Evolutionary conservation across 2,329 filamentous ascomycete genomes (phyloP), one percentile per base, ranked within the genome.

Genomic region (Venturia asperata): DNA sequence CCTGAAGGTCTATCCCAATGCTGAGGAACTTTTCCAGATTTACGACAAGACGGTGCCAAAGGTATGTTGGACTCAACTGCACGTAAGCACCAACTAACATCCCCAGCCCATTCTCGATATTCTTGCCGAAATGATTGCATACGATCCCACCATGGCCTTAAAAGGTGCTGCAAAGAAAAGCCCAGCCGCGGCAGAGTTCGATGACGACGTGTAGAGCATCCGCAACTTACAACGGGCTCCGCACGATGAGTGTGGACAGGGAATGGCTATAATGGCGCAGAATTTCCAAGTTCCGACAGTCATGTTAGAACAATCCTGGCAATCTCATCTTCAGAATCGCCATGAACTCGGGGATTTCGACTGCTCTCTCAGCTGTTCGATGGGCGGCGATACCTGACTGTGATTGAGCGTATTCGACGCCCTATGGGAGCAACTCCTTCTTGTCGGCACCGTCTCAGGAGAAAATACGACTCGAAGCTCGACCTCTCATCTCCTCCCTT

Each of bases 11-110:
- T 99, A 99, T 80, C 94, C 94, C 63, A 89, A 91, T 72, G 94
- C 93, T 15, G 85, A 88, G 72, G 94, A 97, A 74, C 82, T 99
- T 72, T 97, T 99, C 76, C 85, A 85, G 73, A 96, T 99, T 77
- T 99, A 99, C 79, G 94, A 99, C 78, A 96, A 96, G 85, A 97
- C 94, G 41, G 92, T 97, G 58, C 89, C 93, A 71, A 97, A 97
- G 89, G 92, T 91, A 77, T 66, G 70, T 62, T 41, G n/a, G 3
- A 45, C 19, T 27, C 41, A 62, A 27, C 17, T 47, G 9, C 24
- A n/a, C 6, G 17, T 1, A 42, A 39, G 24, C 52, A 19, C 41
- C 39, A 65, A 56, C 64, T 70, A 68, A 70, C 62, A 62, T 49
- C 21, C 65, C 43, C 69, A 94, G 89, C 87, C 92, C 68, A 90